phyloP scores from a whole-genome alignment of 2,329 filamentous ascomycete species.

The Fonsecaea nubica region DNA sequence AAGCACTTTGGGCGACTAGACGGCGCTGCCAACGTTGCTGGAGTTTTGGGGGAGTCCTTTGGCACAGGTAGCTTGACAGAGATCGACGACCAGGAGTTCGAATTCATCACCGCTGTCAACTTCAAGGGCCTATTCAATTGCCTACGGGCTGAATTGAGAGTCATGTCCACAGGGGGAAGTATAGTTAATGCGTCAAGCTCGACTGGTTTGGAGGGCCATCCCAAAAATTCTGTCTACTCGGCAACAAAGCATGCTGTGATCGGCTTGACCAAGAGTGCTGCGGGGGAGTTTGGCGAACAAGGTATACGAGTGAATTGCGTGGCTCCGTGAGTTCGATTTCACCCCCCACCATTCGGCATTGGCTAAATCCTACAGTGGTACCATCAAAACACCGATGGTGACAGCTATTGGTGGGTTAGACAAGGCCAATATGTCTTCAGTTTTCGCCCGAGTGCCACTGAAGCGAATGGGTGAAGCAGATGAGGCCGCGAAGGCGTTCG shows the following conservation, averaged over 20 bases:
- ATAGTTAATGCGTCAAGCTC: conserved; percentile 53
- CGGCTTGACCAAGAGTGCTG: conserved; percentile 43
- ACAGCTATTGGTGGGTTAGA: conserved; percentile 2
- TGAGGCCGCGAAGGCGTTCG: conserved; percentile 16
- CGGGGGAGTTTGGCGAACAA: conserved; percentile 14
- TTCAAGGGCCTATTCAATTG: conserved; percentile 59
- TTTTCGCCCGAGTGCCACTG: conserved; percentile 16
- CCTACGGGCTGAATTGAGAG: conserved; percentile 56
- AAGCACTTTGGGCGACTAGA: conserved; percentile 29
- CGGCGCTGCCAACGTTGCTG: conserved; percentile 34
- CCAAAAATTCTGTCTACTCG: conserved; percentile 51
- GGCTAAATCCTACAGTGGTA: conserved; percentile 2
- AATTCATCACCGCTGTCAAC: conserved; percentile 54
- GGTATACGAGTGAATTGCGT: conserved; percentile 22
- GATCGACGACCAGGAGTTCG: conserved; percentile 50
- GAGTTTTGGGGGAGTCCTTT: conserved; percentile 26
- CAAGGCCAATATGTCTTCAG: conserved; percentile 10
- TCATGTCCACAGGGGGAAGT: conserved; percentile 43
- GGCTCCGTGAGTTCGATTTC: conserved; percentile 14
- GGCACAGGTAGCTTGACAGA: conserved; percentile 47
- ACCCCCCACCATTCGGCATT: background rate
- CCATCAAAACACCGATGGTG: conserved; percentile 19
- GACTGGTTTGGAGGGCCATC: conserved; percentile 45
- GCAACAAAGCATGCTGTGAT: conserved; percentile 53
- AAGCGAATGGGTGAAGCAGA: conserved; percentile 14